These are phyloP conservation scores for Nothopassalora personata DNA, from an alignment of 2,329 filamentous ascomycete genomes.

Conservation along the genomic window DNA sequence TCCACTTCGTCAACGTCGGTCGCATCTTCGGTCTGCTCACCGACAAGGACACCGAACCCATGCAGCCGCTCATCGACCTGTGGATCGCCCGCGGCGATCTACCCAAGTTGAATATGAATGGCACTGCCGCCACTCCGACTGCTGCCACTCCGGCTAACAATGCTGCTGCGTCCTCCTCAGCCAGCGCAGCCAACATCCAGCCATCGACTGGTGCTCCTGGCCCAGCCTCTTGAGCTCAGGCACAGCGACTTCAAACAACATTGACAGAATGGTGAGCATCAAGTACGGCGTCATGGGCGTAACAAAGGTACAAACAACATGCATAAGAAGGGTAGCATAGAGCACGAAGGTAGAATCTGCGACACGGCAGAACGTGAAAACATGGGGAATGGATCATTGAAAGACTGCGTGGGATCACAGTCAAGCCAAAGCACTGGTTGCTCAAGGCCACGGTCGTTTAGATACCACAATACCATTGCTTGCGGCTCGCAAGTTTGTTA, in stretches of 20 bases:
- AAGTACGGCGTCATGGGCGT: background rate
- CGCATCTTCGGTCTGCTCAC: constrained; percentile 74
- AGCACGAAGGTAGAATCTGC: background rate
- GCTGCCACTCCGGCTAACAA: background rate
- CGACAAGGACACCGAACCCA: constrained; percentile 86
- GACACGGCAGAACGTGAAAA: background rate
- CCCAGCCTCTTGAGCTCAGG: background rate
- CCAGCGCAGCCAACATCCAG: background rate
- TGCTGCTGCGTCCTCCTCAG: background rate
- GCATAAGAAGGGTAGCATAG: background rate
- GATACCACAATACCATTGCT: background rate
- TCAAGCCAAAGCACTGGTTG: background rate
- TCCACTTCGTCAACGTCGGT: constrained; percentile 56
- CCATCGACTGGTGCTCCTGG: background rate
- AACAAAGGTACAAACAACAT: background rate
- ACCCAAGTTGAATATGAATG: constrained; percentile 42
- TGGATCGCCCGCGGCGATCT: constrained; percentile 88
- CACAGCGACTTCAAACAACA: background rate
- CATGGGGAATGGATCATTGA: background rate
- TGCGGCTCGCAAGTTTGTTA: background rate
- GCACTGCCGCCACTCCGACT: constrained; percentile 1
- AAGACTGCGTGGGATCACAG: background rate
- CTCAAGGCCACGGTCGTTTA: background rate
- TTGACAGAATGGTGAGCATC: background rate
- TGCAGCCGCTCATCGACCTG: constrained; percentile 89